Conservation (phyloP, 352 stramenopile genomes). For the Phytopythium litorale region DNA sequence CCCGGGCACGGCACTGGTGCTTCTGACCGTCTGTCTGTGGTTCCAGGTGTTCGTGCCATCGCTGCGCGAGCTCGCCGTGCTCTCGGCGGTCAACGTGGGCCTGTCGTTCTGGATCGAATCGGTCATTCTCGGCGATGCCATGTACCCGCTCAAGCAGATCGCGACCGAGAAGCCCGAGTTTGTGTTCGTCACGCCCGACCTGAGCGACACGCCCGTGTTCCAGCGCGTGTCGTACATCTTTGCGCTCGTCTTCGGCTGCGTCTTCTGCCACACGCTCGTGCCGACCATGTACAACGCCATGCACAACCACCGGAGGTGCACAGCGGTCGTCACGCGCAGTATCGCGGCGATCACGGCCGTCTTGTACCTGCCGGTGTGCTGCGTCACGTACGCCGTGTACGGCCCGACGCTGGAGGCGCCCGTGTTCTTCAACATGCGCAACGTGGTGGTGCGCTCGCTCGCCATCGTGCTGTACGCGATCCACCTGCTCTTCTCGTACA, state of each 20-base stretch:
- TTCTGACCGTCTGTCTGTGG: slow-evolving; percentile 51
- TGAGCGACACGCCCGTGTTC: slow-evolving; percentile 41
- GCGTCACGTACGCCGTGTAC: slow-evolving; percentile 74
- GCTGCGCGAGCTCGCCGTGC: slow-evolving; percentile 44
- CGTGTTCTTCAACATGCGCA: slow-evolving; percentile 85
- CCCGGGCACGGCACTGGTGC: slow-evolving; percentile 47
- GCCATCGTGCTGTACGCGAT: slow-evolving; percentile 74
- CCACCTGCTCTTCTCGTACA: slow-evolving; percentile 71
- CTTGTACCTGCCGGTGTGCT: slow-evolving; percentile 73
- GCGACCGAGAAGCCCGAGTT: slow-evolving; percentile 54
- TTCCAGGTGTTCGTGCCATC: slow-evolving; percentile 67
- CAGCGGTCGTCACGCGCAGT: slow-evolving; percentile 38
- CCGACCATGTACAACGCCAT: slow-evolving; percentile 79
- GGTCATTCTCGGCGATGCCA: slow-evolving; percentile 78
- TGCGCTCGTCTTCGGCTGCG: slow-evolving; percentile 51
- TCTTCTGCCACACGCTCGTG: slow-evolving; percentile 69
- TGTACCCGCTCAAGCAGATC: slow-evolving; percentile 81
- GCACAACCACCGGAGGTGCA: slow-evolving; percentile 51
- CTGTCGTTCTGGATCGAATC: slow-evolving; percentile 77
- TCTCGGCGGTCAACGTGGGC: slow-evolving; percentile 76
- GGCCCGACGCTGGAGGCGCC: slow-evolving; percentile 67
- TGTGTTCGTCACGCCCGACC: slow-evolving; percentile 61
- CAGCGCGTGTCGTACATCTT: slow-evolving; percentile 76
- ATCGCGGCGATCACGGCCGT: slow-evolving; percentile 45
- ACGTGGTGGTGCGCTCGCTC: slow-evolving; percentile 61